Base-by-base conservation (phyloP, 805 yeast species). In the Candida namnaoensis region DNA sequence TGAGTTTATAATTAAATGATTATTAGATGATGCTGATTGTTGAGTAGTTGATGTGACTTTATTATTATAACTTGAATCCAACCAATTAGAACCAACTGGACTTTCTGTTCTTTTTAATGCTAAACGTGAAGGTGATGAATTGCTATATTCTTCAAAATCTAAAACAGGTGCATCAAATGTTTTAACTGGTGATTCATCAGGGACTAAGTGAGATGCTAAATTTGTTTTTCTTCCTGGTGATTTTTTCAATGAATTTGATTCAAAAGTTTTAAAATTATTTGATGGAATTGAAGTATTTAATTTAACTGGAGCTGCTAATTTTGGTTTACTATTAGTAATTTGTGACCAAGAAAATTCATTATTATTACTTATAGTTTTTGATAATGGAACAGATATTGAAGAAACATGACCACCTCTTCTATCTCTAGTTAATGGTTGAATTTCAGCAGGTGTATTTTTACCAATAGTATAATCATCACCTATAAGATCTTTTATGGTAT, bases 11-110 rank as follows among this genome's bases (percentile, higher is more conserved):
- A 26, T 30, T 11, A 9, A 11, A 30, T 11, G 33, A 30, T 11
- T 11, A 30, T 26, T 26, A 7, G 33, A 30, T 7, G 33, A 30
- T 30, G n/a, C 2, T 10, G 33, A 30, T 37, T 37, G 39, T 10
- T 40, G 32, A 8, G 38, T 40, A 24, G 46, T 28, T 0, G 43
- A 27, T 7, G 41, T 38, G 5, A 34, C 2, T 13, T 19, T 34
- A 5, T 38, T 38, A n/a, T 14, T 48, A 27, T 43, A 44, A 3
- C 55, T 56, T 13, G 58, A 54, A 19, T 48, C 48, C 14, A 52
- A 32, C 57, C 57, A 54, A 12, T 30, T 30, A 6, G 33, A 9
- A 11, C 33, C 33, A 30, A 30, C n/a, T 26, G 28, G 7, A 30
- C 11, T 27, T 9, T 27, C 11, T 27, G 30, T 9, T 27, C 11